Percentiles rank a stretch among this genome's conserved stretches.
Evolutionary conservation across 345 rosid species (phyloP).

Genomic region (Syzygium aromaticum): DNA sequence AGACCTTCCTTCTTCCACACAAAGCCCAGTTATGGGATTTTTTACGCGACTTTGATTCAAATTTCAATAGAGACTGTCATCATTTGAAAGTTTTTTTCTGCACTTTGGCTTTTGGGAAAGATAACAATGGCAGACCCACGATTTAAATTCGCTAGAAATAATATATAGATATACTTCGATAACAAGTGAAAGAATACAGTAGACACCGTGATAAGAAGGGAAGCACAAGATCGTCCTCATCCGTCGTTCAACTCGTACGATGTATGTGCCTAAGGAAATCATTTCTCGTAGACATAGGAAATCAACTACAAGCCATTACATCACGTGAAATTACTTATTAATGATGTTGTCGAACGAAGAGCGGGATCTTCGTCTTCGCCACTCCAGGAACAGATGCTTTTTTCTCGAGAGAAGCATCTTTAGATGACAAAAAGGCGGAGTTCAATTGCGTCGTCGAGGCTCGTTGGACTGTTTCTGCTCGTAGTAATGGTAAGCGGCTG

Average conservation of each 20-base stretch:
- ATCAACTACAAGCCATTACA: not conserved
- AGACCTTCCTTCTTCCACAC: not conserved
- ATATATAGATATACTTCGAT: not conserved
- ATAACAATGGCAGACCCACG: not conserved
- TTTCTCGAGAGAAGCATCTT: not conserved
- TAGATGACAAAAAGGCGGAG: not conserved
- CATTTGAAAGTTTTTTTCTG: not conserved
- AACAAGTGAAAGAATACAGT: not conserved
- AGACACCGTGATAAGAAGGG: not conserved
- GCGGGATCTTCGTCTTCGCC: not conserved
- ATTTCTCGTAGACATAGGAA: not conserved
- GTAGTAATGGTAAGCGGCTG: constrained; percentile 49
- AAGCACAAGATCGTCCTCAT: not conserved
- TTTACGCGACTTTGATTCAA: not conserved
- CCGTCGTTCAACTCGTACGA: not conserved
- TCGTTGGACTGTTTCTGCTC: constrained; percentile 21
- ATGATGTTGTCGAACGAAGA: not conserved
- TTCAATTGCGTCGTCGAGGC: not conserved
- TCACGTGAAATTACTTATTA: not conserved
- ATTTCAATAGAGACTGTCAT: not conserved
- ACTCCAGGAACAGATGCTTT: not conserved
- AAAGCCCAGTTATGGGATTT: not conserved
- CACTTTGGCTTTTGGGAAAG: not conserved
- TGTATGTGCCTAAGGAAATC: not conserved
- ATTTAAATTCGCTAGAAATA: not conserved